Base-by-base conservation (phyloP, 164 flowering plant genomes). In the Buxus sempervirens region DNA sequence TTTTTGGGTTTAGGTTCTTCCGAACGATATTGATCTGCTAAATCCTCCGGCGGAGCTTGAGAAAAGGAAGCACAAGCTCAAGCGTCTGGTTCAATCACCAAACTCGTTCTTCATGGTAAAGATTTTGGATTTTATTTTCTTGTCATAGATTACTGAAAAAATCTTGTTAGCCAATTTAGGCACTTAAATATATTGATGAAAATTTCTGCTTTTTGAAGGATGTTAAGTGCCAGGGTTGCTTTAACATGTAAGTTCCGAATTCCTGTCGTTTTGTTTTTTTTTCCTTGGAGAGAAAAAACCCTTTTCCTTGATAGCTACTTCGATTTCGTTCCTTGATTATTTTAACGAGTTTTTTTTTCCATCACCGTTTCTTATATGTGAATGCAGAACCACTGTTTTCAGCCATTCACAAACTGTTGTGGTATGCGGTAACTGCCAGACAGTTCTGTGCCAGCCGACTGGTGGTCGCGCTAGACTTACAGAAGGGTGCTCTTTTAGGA, bases 401-500 rank as follows among this genome's bases (percentile, higher is more conserved):
- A 83, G 84, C 77, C 85, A 83, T 68, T 85, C 89, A 0, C 86
- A 83, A 58, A 85, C 85, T 15, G 89, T 81, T 15, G 86, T 85
- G 64, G 82, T 77, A 0, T 85, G 89, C 26, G 78, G 83, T 0
- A 83, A 83, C 72, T 85, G 86, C 75, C 89, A 82, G 78, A 80
- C 83, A 0, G 82, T 82, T n/a, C 71, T 82, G 57, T 84, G 84
- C 73, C 85, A 81, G 68, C 88, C 85, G 1, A 84, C 88, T 0
- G 88, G 88, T 51, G 88, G 88, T 3, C 73, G 70, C 0, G 81
- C 84, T 4, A 74, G 82, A 58, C 79, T 85, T 54, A 79, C 88
- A 1, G 86, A 85, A 69, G 88, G 88, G n/a, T 85, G 86, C 75
- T 78, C 84, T 2, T 85, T 82, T 71, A 60, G 88, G 67, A 79